Percentiles rank a stretch among this genome's conserved stretches.
phyloP scores from a whole-genome alignment of 345 rosid genomes.

The Eucalyptus sp. region DNA sequence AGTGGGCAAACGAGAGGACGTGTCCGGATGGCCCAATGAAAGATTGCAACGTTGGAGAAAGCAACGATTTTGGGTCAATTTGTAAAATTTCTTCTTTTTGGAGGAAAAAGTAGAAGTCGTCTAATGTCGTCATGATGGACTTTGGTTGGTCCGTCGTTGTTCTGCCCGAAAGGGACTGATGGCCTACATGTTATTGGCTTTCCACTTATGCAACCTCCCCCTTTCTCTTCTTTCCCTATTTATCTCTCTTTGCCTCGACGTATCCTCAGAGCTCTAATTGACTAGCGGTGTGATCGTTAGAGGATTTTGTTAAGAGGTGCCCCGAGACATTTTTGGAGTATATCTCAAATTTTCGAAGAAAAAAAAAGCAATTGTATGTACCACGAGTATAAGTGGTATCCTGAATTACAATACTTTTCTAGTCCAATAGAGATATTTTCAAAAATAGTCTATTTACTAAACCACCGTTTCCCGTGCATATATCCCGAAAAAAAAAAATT shows the following conservation, averaged over 20 bases:
- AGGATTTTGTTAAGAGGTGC: background rate
- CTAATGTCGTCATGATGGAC: background rate
- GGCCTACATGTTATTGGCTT: background rate
- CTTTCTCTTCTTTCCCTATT: background rate
- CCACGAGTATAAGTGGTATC: background rate
- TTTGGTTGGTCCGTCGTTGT: background rate
- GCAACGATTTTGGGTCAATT: background rate
- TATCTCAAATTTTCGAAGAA: background rate
- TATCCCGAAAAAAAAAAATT: background rate
- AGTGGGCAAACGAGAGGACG: background rate
- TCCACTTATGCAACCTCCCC: background rate
- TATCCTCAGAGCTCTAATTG: background rate
- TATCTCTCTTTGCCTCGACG: background rate
- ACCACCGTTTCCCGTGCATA: background rate
- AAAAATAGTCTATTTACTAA: too few relatives aligned
- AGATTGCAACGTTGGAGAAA: background rate
- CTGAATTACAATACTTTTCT: too few relatives aligned
- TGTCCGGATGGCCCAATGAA: background rate
- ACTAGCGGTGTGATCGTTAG: background rate
- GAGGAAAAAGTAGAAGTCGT: background rate
- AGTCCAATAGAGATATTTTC: too few relatives aligned
- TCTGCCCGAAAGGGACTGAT: background rate
- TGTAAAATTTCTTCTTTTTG: background rate
- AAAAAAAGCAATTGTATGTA: background rate
- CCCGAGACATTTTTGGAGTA: background rate